phyloP scores from a whole-genome alignment of 352 stramenopile species.

The Phytopythium mirpurense region DNA sequence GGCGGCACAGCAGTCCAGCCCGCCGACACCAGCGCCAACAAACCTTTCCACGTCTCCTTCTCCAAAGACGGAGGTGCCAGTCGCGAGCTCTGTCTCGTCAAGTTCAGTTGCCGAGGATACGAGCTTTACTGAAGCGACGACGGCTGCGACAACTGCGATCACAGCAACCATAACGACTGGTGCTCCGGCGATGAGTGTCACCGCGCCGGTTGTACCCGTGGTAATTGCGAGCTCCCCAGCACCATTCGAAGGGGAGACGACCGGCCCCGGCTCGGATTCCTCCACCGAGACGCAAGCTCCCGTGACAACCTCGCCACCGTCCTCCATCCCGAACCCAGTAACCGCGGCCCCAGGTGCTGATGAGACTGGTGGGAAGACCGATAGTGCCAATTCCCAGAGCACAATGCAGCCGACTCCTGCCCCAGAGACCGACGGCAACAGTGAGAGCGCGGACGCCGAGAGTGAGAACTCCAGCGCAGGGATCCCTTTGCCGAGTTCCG shows the following conservation, averaged over 20 bases:
- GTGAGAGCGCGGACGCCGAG: too few species aligned
- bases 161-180: background rate
- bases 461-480: too few species aligned
- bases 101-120: background rate
- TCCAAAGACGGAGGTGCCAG: background rate
- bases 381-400: background rate
- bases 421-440: background rate
- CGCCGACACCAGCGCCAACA: too few species aligned
- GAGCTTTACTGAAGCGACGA: background rate
- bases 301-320: background rate
- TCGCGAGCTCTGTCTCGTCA: background rate
- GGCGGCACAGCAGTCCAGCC: too few species aligned
- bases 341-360: background rate
- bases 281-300: background rate
- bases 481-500: too few species aligned
- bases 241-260: background rate
- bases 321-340: background rate
- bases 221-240: background rate
- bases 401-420: background rate
- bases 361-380: background rate
- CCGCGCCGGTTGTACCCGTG: too few species aligned
- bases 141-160: background rate
- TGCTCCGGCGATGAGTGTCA: too few species aligned
- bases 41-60: background rate
- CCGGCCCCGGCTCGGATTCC: background rate